Conservation (phyloP, 352 stramenopile species). For the Plasmopara viticola region DNA sequence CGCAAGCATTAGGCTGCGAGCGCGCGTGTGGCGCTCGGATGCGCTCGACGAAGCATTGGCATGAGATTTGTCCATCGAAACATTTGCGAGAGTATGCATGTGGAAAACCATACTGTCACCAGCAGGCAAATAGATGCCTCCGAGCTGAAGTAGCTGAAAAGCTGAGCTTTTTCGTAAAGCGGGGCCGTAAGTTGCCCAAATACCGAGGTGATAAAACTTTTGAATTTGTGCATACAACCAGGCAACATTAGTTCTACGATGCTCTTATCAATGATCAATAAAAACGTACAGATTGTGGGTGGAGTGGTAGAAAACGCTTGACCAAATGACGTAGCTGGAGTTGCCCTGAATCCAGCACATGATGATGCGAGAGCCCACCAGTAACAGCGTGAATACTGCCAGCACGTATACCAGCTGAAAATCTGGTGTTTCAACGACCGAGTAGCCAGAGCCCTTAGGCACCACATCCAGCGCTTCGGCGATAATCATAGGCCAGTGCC, state of each 20-base stretch:
- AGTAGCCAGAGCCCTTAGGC: constrained; percentile 65
- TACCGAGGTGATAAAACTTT: constrained; percentile 82
- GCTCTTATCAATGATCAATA: neutral
- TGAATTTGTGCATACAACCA: neutral
- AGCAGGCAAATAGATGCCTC: constrained; percentile 77
- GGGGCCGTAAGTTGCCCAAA: constrained; percentile 82
- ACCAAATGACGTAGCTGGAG: constrained; percentile 85
- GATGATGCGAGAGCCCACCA: constrained; percentile 82
- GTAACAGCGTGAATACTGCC: constrained; percentile 65
- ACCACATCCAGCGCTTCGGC: constrained; percentile 74
- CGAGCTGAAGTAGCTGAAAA: constrained; percentile 85
- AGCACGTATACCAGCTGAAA: constrained; percentile 81
- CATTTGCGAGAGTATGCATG: constrained; percentile 84
- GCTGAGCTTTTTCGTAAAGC: constrained; percentile 70
- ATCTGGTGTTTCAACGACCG: constrained; percentile 65
- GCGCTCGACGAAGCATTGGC: constrained; percentile 49
- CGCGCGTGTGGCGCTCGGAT: constrained; percentile 31
- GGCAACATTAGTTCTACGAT: neutral
- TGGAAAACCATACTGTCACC: constrained; percentile 86
- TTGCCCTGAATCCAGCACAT: constrained; percentile 90
- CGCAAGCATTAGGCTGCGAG: constrained; percentile 26
- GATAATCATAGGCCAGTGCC: constrained; percentile 87
- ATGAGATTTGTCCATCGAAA: constrained; percentile 79
- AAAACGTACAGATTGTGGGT: constrained; percentile 80
- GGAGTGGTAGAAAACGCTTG: constrained; percentile 79